Evolutionary conservation across 805 yeast genomes (phyloP), one percentile per base, ranked within the genome.

Genomic region (Candida caryicola): DNA sequence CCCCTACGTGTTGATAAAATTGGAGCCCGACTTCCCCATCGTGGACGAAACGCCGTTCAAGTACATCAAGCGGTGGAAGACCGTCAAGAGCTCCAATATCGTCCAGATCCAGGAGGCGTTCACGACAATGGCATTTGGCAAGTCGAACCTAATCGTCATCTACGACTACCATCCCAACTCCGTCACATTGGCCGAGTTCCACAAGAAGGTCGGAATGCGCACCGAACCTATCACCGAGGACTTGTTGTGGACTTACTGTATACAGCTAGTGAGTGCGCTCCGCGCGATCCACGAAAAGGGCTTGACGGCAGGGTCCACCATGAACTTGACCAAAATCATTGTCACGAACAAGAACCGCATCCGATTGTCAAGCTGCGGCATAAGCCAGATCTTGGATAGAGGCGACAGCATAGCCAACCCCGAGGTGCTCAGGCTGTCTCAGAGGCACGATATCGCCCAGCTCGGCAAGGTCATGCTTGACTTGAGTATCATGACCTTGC

Each of bases 91-190:
- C 34, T 63, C 67, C 45, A 81, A 82, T 50, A 65, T 87, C 16
- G 85, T 85, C 1, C 71, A 74, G 29, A 63, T 88, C 4, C 74
- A 77, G 30, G 96, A 90, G 55, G 88, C 93, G 5, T 91, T 93
- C 59, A 82, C 96, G 1, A 80, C 91, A 4, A 76, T 88, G 40
- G 83, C 88, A 4, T 93, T 93, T 66, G 91, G 87, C 31, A 51
- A 49, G 36, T 52, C 63, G 10, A 81, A 93, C 1, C 69, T 93
- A 40, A 74, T 88, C 29, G 66, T 89, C 31, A 82, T 85, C 4
- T 87, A 88, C 61, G 97, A 91, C 54, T 93, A 79, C 58, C 85
- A 75, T 59, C 97, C 99, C 17, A 69, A 79, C 43, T 74, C 95
- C 1, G 66, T 67, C 39, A 85, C 95, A 1, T 64, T 91, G 33